phyloP scores from a whole-genome alignment of 345 rosid species.

The Eucalyptus microcorys region DNA sequence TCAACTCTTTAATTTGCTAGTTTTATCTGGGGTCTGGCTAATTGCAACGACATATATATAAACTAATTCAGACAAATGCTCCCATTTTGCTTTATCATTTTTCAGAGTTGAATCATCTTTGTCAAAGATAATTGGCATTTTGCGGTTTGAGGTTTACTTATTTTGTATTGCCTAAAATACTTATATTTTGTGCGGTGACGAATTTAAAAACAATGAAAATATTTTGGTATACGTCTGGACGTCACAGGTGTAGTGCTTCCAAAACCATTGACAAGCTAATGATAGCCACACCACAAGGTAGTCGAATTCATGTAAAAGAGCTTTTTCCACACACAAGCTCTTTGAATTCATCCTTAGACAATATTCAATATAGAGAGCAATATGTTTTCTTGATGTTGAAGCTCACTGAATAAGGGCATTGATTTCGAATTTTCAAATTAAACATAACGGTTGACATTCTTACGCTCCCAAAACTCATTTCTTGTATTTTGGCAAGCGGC shows the following conservation, averaged over 20 bases:
- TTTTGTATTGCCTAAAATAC: background rate
- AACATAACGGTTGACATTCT: background rate
- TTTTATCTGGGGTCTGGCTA: accelerated
- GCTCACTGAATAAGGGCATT: background rate
- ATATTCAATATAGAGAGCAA: background rate
- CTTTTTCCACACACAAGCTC: background rate
- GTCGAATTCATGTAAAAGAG: background rate
- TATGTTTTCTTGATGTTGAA: background rate
- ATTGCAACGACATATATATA: too few species aligned
- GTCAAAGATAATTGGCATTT: background rate
- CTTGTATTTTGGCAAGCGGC: background rate
- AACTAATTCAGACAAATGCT: background rate
- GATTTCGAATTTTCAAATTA: background rate
- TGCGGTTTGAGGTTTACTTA: background rate
- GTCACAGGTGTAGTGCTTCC: background rate
- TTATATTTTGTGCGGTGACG: background rate
- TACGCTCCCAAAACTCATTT: background rate
- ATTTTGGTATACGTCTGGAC: background rate
- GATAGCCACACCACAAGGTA: background rate
- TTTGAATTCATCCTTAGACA: background rate
- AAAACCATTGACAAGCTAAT: background rate
- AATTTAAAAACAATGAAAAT: background rate
- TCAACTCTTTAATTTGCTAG: background rate
- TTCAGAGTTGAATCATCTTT: background rate
- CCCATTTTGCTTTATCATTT: background rate